Base-by-base conservation (phyloP, 805 yeast species). In the Candida morakotiae region DNA sequence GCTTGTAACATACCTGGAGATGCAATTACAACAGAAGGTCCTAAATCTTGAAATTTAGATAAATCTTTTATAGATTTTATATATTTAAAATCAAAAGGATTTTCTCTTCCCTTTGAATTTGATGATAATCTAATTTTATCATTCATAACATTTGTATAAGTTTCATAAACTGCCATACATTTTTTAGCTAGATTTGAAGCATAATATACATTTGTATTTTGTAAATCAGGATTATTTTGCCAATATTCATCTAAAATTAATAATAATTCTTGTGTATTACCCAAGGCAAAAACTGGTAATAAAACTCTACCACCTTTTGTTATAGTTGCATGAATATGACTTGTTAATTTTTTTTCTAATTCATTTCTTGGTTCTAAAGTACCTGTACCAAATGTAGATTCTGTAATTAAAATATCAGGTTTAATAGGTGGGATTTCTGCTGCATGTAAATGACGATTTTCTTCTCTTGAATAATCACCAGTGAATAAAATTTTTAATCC, bases 1-100 rank as follows among this genome's bases (percentile, higher is more conserved):
- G 85, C 89, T 58, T 91, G 98, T 34, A 93, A 69, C 99, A 93
- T 93, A 56, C 99, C 99, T 0, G 99, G 99, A 31, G 95, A 80
- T 0, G 98, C 98, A 24, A 93, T 76, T 61, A 93, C 89, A 15
- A 93, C 98, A 48, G 96, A 87, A 3, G 98, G 96, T 0, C 95
- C 95, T 47, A 87, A 74, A 58, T 93, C 98, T 51, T 88, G 95
- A 54, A 93, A 83, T 45, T 77, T 77, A 39, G 89, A 96, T 38
- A 89, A 64, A 45, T 80, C 82, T 42, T 84, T 79, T 32, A 93
- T 73, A 47, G 85, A 84, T 46, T 83, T 82, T 44, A 93, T 81
- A 53, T 78, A 84, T 56, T 86, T 86, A 64, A 93, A 91, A 42
- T 83, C 82, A 62, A 93, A 93, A 0, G 98, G 98, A 56, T 88